phyloP scores from a whole-genome alignment of 1,284 basidiomycete species.

The Phylloporus sp. region DNA sequence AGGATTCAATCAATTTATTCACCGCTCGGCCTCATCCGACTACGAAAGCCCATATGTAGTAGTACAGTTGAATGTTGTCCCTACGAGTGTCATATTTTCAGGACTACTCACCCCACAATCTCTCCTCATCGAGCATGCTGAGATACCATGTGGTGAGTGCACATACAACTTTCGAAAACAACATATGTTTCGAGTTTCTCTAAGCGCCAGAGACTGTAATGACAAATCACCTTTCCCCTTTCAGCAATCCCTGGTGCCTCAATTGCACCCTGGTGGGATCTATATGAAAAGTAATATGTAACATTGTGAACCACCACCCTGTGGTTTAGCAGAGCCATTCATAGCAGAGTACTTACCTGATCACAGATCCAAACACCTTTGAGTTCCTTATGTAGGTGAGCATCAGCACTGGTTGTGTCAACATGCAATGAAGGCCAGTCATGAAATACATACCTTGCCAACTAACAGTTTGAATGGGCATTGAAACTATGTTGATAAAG shows the following conservation, averaged over 20 bases:
- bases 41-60: no score
- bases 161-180: no score
- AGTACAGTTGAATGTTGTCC: not conserved
- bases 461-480: slow-evolving; percentile 63
- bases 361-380: slow-evolving; percentile 61
- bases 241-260: slow-evolving; percentile 71
- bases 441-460: slow-evolving; percentile 44
- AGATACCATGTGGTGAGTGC: not conserved
- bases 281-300: slow-evolving; percentile 26
- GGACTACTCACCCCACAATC: slow-evolving; percentile 41
- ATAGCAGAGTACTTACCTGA: slow-evolving; percentile 56
- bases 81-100: slow-evolving; percentile 31
- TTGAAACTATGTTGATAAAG: slow-evolving; percentile 38
- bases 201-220: slow-evolving; percentile 51
- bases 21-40: no score
- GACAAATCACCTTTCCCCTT: slow-evolving; percentile 62
- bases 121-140: slow-evolving; percentile 42
- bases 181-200: slow-evolving; percentile 46
- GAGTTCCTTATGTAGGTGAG: slow-evolving; percentile 41
- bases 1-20: no score
- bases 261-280: slow-evolving; percentile 62
- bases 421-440: not conserved
- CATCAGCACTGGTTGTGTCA: not conserved
- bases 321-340: not conserved
- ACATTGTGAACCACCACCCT: no score